Conservation (phyloP, 805 yeast genomes). For the Tetrapisispora namnaoensis region DNA sequence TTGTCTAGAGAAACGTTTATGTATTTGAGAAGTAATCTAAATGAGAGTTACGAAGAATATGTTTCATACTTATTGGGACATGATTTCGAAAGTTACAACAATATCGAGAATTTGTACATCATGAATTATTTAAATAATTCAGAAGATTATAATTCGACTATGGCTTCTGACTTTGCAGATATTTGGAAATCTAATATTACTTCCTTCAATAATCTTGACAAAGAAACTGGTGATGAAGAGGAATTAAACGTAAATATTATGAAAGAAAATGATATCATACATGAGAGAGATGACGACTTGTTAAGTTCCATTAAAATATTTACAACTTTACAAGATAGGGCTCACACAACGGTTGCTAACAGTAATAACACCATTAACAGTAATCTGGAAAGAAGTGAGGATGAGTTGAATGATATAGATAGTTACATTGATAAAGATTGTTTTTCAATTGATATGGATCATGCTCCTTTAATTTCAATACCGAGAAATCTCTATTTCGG, state of each 20-base stretch:
- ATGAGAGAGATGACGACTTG: not conserved
- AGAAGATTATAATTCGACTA: constrained; percentile 5
- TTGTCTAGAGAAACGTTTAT: constrained; percentile 10
- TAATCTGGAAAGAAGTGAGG: not conserved
- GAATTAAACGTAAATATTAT: not conserved
- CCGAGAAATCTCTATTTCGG: constrained; percentile 58
- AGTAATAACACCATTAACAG: not conserved
- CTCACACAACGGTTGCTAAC: not conserved
- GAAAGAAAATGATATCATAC: not conserved
- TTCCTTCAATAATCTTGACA: not conserved
- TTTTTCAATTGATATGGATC: constrained; percentile 11
- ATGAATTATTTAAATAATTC: constrained; percentile 10
- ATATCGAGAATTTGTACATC: constrained; percentile 4
- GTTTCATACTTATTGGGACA: constrained; percentile 1
- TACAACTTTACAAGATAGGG: not conserved
- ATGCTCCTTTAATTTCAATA: constrained; percentile 24
- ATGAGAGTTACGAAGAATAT: constrained; percentile 13
- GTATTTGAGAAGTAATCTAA: constrained; percentile 10
- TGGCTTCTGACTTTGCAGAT: constrained; percentile 19
- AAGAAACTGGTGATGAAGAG: not conserved
- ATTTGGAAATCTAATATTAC: constrained; percentile 12
- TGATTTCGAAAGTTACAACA: constrained; percentile 4
- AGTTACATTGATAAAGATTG: constrained; percentile 2
- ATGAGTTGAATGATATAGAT: not conserved
- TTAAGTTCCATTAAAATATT: not conserved